These are phyloP conservation scores for Corymbia citriodora DNA, from an alignment of 441 rosid species.

Conservation along the genomic window DNA sequence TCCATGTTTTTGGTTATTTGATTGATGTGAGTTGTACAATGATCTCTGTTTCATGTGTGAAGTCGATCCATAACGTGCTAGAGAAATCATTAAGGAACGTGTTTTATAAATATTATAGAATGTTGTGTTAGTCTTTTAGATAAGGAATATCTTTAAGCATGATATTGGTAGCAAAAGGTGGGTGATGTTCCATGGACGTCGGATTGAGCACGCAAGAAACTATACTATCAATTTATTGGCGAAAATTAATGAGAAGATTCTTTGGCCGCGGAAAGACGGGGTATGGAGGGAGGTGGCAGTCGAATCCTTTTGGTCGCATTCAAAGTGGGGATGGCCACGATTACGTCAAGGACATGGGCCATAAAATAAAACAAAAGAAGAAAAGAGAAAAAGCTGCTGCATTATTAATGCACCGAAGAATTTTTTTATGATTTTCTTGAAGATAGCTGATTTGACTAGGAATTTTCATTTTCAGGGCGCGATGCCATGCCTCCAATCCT, in stretches of 20 bases:
- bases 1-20: neutral
- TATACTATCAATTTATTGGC: neutral
- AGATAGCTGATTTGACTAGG: neutral
- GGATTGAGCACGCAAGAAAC: neutral
- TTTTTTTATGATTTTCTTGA: neutral
- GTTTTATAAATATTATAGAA: neutral
- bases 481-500: neutral
- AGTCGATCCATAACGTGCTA: neutral
- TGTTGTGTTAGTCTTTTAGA: neutral
- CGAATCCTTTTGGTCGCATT: neutral
- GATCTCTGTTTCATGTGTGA: fast-evolving
- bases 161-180: neutral
- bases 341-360: neutral
- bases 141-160: neutral
- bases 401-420: neutral
- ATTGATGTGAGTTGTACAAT: neutral
- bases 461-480: neutral
- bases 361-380: neutral
- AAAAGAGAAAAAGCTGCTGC: neutral
- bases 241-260: neutral
- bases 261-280: neutral
- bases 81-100: neutral
- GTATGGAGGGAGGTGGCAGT: neutral
- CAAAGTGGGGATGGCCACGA: neutral
- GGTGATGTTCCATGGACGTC: neutral